Evolutionary conservation across 1,284 basidiomycete species (phyloP).

Genomic region (Crepidotus sp.): DNA sequence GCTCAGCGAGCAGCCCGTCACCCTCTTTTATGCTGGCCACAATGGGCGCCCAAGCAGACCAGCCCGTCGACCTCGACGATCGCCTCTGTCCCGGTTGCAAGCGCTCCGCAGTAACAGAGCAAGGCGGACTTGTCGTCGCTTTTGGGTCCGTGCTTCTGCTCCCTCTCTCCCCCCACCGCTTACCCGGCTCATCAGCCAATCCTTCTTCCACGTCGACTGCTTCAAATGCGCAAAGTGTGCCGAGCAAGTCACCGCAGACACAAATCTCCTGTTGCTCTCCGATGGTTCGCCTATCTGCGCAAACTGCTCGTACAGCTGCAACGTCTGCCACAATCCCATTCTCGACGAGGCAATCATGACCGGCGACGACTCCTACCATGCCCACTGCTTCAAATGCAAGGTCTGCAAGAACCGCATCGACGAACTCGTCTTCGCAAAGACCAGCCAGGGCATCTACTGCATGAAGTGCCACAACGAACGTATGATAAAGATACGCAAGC

Average conservation of each 20-base stretch:
- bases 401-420: slow-evolving; percentile 93
- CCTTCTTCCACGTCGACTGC: slow-evolving; percentile 76
- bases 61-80: slow-evolving; percentile 35
- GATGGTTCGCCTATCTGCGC: slow-evolving; percentile 97
- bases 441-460: slow-evolving; percentile 96
- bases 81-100: slow-evolving; percentile 81
- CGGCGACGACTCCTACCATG: slow-evolving; percentile 97
- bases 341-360: slow-evolving; percentile 99
- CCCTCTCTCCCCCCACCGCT: slow-evolving; percentile 12
- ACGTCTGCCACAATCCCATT: slow-evolving; percentile 84
- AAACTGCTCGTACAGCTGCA: slow-evolving; percentile 95
- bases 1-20: slow-evolving; percentile 23
- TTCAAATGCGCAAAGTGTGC: slow-evolving; percentile 80
- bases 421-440: slow-evolving; percentile 98
- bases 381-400: slow-evolving; percentile 97
- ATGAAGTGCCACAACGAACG: slow-evolving; percentile 98
- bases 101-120: slow-evolving; percentile 72
- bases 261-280: slow-evolving; percentile 89
- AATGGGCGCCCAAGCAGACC: slow-evolving; percentile 20
- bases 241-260: slow-evolving; percentile 81
- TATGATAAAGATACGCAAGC: slow-evolving; percentile 83
- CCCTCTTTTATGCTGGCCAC: slow-evolving; percentile 24
- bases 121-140: slow-evolving; percentile 82
- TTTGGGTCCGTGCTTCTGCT: slow-evolving; percentile 63
- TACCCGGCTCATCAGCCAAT: slow-evolving; percentile 43